Base-by-base conservation (phyloP, 2,329 filamentous ascomycete species). In the Penicillium thymicola region DNA sequence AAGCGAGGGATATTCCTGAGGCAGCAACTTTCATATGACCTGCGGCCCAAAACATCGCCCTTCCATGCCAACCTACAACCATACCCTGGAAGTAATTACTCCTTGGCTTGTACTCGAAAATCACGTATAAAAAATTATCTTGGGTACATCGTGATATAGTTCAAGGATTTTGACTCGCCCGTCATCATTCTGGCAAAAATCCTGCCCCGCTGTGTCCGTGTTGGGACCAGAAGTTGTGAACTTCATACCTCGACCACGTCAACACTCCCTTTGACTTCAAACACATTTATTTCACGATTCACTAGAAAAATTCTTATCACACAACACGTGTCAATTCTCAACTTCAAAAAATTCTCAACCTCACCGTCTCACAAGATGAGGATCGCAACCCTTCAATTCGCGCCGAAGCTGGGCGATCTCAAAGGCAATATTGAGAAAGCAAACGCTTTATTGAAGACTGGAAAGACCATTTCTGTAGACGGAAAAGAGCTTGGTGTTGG, bases 331-430 rank as follows among this genome's bases (percentile, higher is more conserved):
- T 23, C 28, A 3, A 11, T 9, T 28, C 9, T 16, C 10, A 41
- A 25, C 4, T 21, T 32, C 23, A 43, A 54, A 46, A 57, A 40
- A 2, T 61, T 63, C 23, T 62, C 60, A 28, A 56, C 4, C 2
- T 58, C 60, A 1, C 61, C 49, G 14, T 37, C 27, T 18, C 59
- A 57, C 50, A 57, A 59, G 25, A 81, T 81, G 78, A 72, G 67
- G 51, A 77, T 81, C 44, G 79, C 78, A 36, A 79, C 75, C 6
- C 67, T 81, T 11, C 78, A 81, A 59, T 76, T 79, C 56, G 70
- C 72, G 37, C 72, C 78, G 0, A 67, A 63, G 28, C 59, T 80
- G 44, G 77, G 77, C 23, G 73, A 79, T 54, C 67, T 79, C 13
- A 66, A 75, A 34, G 72, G 72, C 11, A 81, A 81, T 61, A 78